Percentiles rank a stretch among this genome's conserved stretches.
Evolutionary conservation across 257 asterid genomes (phyloP).

Genomic region (Nemophila menziesii): DNA sequence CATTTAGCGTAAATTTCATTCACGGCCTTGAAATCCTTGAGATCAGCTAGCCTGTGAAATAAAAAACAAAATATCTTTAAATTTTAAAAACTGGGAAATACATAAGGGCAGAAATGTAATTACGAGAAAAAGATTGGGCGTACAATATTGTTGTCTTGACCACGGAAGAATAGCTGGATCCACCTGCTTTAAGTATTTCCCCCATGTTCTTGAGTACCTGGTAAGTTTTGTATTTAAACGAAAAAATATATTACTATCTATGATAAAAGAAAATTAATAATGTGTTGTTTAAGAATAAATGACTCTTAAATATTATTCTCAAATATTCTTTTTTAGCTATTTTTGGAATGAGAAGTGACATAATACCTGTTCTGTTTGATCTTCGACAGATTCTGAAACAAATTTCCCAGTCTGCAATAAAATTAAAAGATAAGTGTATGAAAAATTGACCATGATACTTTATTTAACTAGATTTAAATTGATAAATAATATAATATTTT

Average conservation of each 20-base stretch:
- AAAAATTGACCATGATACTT: background rate
- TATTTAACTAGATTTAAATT: background rate
- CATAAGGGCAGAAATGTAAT: background rate
- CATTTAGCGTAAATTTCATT: conserved; percentile 92
- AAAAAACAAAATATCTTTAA: conserved; percentile 9
- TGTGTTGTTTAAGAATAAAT: background rate
- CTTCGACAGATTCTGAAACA: conserved; percentile 82
- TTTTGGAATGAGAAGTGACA: background rate
- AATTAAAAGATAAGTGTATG: conserved; percentile 8
- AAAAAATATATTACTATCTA: conserved; percentile 6
- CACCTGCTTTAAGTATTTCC: conserved; percentile 92
- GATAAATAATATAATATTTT: background rate
- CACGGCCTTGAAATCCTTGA: conserved; percentile 88
- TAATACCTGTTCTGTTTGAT: conserved; percentile 95
- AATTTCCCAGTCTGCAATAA: conserved; percentile 69
- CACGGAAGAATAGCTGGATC: conserved; percentile 76
- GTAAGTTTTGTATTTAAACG: conserved; percentile 10
- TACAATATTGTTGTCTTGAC: conserved; percentile 98
- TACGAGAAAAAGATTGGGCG: conserved; percentile 14
- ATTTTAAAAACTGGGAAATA: conserved; percentile 3
- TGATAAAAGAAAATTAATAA: too few species aligned
- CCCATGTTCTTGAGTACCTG: conserved; percentile 96
- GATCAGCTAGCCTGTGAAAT: conserved; percentile 81
- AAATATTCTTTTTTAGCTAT: too few species aligned
- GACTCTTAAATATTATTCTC: background rate